Percentiles rank a stretch among this genome's conserved stretches.
Conservation (phyloP, 1,284 basidiomycete genomes). For the Tetrapyrgos nigripes region DNA sequence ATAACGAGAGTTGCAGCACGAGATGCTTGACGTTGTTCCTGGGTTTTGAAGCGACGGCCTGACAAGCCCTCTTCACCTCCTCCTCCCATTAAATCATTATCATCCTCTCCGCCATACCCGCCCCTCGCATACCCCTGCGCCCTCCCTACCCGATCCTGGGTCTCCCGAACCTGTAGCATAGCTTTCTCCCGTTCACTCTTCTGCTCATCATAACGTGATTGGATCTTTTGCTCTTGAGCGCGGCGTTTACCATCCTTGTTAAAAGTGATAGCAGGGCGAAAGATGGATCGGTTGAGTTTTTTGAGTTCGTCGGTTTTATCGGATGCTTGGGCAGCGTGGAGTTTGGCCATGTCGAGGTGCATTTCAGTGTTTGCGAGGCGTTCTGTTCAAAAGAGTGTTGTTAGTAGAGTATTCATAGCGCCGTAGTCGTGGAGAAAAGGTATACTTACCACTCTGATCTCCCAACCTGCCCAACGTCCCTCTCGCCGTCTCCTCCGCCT, state of each 20-base stretch:
- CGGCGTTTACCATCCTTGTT: conserved; percentile 93
- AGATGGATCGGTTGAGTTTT: conserved; percentile 94
- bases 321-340: conserved; percentile 87
- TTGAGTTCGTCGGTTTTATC: conserved; percentile 96
- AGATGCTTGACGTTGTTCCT: conserved; percentile 41
- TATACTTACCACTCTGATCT: conserved; percentile 90
- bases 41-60: conserved; percentile 52
- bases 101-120: conserved; percentile 43
- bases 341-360: conserved; percentile 93
- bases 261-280: conserved; percentile 89
- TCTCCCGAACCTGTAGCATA: conserved; percentile 86
- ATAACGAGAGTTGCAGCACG: conserved; percentile 68
- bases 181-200: conserved; percentile 85
- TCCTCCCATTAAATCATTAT: conserved; percentile 23
- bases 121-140: conserved; percentile 68
- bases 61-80: conserved; percentile 34
- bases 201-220: conserved; percentile 90
- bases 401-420: conserved; percentile 2
- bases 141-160: conserved; percentile 85
- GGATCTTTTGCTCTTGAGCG: conserved; percentile 89
- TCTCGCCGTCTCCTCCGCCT: conserved; percentile 95
- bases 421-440: conserved; percentile 1
- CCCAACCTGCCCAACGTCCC: conserved; percentile 88
- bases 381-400: conserved; percentile 54
- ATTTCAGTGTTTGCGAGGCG: conserved; percentile 96